Evolutionary conservation across 2,329 filamentous ascomycete genomes (phyloP), one percentile per base, ranked within the genome.

Genomic region (Cladosporium phlei): DNA sequence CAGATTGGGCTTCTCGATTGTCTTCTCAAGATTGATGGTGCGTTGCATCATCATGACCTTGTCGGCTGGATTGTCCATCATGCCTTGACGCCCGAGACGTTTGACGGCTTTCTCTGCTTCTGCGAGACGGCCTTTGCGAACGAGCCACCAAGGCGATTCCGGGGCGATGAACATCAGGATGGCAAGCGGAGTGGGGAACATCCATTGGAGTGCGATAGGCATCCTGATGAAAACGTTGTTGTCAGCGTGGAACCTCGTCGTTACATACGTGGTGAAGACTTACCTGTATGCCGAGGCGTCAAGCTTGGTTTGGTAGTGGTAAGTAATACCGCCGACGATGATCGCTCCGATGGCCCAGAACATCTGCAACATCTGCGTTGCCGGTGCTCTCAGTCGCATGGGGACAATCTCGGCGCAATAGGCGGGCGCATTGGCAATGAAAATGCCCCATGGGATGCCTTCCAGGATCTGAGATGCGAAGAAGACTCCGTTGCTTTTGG

Each of bases 391-490:
- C 47, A 83, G 63, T 57, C 67, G 66, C 46, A 83, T 71, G 1
- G 79, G 79, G 2, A 80, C 77, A 47, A 83, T 79, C 61, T 83
- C 80, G 56, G 66, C 66, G 62, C 73, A 78, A 67, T 82, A 83
- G 5, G 80, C 79, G 1, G 80, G 80, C 6, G 79, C 73, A 58
- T 82, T 82, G 59, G 79, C 78, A 54, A 82, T 80, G 62, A 83
- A 83, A 58, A 83, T 75, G 21, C 80, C 80, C 80, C 80, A 83
- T 2, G 80, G 80, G 3, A 83, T 59, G 50, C 80, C 80, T 61
- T 81, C 78, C 37, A 83, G 69, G 45, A 79, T 64, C 67, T 83
- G 79, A 32, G 72, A 67, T 3, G 69, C 70, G 56, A 80, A 73
- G 39, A 74, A 63, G 42, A 75, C 59, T 2, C 64, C 52, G 20